Evolutionary conservation across 345 rosid species (phyloP), one percentile per base, ranked within the genome.

Genomic region (Euphorbia peplus): DNA sequence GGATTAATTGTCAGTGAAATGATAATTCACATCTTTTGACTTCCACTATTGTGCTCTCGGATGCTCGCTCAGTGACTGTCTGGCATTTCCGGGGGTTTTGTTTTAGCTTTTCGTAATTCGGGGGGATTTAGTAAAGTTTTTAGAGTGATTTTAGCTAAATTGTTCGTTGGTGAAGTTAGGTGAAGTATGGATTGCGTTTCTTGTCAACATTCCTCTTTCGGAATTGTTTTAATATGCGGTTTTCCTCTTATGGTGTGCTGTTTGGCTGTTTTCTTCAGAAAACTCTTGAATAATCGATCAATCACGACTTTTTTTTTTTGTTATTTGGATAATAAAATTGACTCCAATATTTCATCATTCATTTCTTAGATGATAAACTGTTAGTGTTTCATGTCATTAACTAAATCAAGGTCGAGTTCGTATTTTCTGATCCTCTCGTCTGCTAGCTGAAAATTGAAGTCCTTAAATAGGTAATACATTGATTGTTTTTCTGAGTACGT

Each of bases 11-110:
- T 16, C 62, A 18, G 63, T 75, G 58, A 37, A 54, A 37, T 47
- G 8, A 25, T 70, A 51, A 42, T 65, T 72, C 67, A 67, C 68
- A n/a, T n/a, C n/a, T 75, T 67, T 68, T 77, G 82, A 75, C 78
- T 67, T 28, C 47, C 53, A 60, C 70, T 61, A 53, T 58, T 66
- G 66, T 46, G 39, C 32, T 32, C 6, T 64, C 75, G 75, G 64
- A 68, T 66, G 57, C 21, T 52, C 24, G 58, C 51, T 66, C 62
- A 60, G 70, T 44, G 48, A 35, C 68, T 44, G 48, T 28, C 68
- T 67, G 66, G 32, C 53, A 37, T 67, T 79, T 70, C 70, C 62
- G 6, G 37, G 37, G 37, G 37, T 32, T 32, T 32, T 12, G 75
- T 48, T 67, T 55, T 67, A 1, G 42, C 48, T 66, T 76, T 63